phyloP scores from a whole-genome alignment of 2,329 filamentous ascomycete species.

The Pestalotiopsis sp. region DNA sequence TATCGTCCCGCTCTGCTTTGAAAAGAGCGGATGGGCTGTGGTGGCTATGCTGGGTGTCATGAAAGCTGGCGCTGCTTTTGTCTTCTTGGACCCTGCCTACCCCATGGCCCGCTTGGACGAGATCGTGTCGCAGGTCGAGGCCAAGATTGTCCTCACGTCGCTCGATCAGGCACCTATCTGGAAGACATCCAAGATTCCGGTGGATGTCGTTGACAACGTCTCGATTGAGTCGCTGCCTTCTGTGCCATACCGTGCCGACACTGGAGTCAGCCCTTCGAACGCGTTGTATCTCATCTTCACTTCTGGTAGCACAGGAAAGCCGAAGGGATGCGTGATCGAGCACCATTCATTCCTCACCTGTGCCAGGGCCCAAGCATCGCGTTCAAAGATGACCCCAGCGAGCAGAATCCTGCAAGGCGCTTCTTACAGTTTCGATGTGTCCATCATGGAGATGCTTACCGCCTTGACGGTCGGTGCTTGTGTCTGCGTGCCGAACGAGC shows the following conservation, averaged over 20 bases:
- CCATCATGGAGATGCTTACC: conserved; percentile 38
- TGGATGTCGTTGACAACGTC: neutral
- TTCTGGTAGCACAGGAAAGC: conserved; percentile 53
- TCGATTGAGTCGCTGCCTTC: neutral
- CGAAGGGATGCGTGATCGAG: conserved; percentile 49
- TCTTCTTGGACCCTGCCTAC: conserved; percentile 34
- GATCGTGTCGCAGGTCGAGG: conserved; percentile 13
- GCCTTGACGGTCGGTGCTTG: conserved; percentile 40
- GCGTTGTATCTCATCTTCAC: conserved; percentile 49
- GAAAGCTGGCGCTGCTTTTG: conserved; percentile 26
- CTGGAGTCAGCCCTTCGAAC: neutral
- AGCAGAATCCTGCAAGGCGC: conserved; percentile 26
- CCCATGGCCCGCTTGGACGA: conserved; percentile 19
- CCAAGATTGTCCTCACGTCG: neutral
- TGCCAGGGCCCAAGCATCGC: conserved; percentile 8
- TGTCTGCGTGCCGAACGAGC: conserved; percentile 39
- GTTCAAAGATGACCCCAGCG: neutral
- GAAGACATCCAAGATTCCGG: neutral
- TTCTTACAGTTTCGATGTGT: conserved; percentile 41
- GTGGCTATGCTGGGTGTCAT: conserved; percentile 27
- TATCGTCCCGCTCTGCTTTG: conserved; percentile 26
- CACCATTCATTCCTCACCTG: conserved; percentile 4
- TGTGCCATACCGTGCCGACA: neutral
- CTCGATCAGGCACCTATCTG: neutral
- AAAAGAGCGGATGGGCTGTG: conserved; percentile 26